Evolutionary conservation across 306 rosid species (phyloP).

Genomic region (Dryas drummondii): DNA sequence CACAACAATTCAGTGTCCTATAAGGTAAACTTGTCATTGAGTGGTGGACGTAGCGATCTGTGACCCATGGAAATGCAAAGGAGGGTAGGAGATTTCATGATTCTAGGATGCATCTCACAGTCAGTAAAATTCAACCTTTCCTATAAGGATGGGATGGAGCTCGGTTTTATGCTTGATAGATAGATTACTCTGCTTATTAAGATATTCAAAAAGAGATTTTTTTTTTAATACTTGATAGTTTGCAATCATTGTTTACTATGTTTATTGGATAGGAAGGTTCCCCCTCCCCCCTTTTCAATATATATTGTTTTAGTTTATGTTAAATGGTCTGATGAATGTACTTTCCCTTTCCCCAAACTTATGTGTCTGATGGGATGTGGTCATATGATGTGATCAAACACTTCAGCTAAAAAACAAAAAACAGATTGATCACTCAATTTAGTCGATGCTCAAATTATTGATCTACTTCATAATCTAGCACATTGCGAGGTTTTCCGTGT

Average conservation of each 20-base stretch:
- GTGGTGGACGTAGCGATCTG: too few relatives aligned
- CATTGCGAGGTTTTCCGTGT: background rate
- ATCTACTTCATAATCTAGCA: background rate
- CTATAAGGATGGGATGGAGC: background rate
- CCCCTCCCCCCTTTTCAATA: too few relatives aligned
- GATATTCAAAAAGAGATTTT: background rate
- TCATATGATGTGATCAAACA: too few relatives aligned
- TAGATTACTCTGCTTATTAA: background rate
- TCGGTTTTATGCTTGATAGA: background rate
- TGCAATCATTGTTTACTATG: background rate
- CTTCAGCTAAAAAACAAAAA: background rate
- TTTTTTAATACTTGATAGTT: background rate
- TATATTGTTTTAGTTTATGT: background rate
- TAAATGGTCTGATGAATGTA: background rate
- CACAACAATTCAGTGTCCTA: background rate
- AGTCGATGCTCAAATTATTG: background rate
- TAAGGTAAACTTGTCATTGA: background rate
- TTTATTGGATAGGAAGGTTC: background rate
- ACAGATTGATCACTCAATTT: background rate
- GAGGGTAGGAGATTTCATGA: background rate
- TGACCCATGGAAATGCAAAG: background rate
- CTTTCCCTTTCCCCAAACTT: background rate
- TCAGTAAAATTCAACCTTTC: slow-evolving; percentile 5
- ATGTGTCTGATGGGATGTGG: background rate
- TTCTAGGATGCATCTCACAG: background rate